Evolutionary conservation across 768 basidiomycete genomes (phyloP), one percentile per base, ranked within the genome.

Genomic region (Russula emetica): DNA sequence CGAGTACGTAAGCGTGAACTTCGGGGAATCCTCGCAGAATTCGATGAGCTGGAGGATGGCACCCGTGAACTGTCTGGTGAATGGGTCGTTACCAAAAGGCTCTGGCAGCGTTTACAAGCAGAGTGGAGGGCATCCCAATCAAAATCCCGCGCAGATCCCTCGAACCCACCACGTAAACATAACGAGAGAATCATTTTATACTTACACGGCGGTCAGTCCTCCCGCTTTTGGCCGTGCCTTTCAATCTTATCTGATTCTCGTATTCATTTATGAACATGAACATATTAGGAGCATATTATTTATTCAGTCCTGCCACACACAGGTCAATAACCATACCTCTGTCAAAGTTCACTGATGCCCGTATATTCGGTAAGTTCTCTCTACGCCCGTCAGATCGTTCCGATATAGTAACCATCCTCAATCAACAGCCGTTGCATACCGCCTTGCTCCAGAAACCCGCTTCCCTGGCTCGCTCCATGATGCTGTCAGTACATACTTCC

Each of bases 1-100:
- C 80, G 78, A 44, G 94, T 98, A 49, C 84, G 81, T 57, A 82
- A 77, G 66, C 85, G 90, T 7, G 76, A 80, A 9, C 79, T 97
- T 32, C 83, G 85, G 36, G 96, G 96, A 16, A 86, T 98, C 58
- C 82, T 99, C 18, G 78, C 82, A 6, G 78, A 85, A 8, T 83
- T 83, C 60, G 96, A 98, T 71, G 82, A 78, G 5, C 71, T 79
- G 20, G 96, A 99, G 74, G 80, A 80, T 11, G 95, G 94, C 38
- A 73, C 70, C 10, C 83, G 96, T 5, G 90, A 95, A 70, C 80
- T 99, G 34, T 85, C 85, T 1, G 96, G 94, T 0, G 96, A 99
- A 78, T 99, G 96, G 96, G 87, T 98, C 26, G 89, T 98, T n/a
- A 92, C 92, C 40, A 90, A 89, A 73, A 85, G 84, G 67, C 84